Conservation (phyloP, 768 basidiomycete species). For the Hygrophorus russula region DNA sequence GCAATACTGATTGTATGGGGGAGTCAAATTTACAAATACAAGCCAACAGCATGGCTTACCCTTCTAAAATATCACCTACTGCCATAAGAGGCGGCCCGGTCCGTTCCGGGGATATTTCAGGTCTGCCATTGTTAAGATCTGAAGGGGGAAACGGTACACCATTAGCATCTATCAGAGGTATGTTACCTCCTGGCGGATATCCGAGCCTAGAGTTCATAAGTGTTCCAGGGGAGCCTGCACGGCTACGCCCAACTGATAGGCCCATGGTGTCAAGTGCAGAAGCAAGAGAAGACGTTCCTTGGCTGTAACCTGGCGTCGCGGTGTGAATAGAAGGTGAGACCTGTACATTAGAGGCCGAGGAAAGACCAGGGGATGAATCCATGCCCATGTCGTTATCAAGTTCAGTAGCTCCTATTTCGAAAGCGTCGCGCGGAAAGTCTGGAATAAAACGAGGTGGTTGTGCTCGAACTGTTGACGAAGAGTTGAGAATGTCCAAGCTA, state of each 20-base stretch:
- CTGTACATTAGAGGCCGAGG: constrained; percentile 16
- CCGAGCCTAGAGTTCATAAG: neutral
- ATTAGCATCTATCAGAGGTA: constrained; percentile 13
- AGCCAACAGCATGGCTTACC: constrained; percentile 28
- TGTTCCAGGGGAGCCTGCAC: constrained; percentile 22
- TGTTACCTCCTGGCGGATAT: neutral
- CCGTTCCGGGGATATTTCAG: constrained; percentile 14
- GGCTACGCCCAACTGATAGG: constrained; percentile 22
- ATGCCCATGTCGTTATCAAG: constrained; percentile 25
- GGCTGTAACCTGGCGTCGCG: constrained; percentile 25
- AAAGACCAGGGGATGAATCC: constrained; percentile 25
- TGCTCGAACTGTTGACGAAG: constrained; percentile 14
- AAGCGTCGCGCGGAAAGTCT: constrained; percentile 28
- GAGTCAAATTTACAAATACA: constrained; percentile 3
- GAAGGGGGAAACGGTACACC: constrained; percentile 12
- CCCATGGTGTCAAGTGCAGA: constrained; percentile 30
- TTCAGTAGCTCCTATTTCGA: constrained; percentile 18
- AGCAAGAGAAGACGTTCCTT: constrained; percentile 32
- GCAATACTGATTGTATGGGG: constrained; percentile 36
- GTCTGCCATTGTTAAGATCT: constrained; percentile 12
- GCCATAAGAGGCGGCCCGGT: constrained; percentile 14
- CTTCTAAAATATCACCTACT: constrained; percentile 37
- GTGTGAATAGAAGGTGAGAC: constrained; percentile 27
- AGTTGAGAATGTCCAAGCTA: constrained; percentile 20
- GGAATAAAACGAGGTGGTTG: constrained; percentile 27